Evolutionary conservation across 2,329 filamentous ascomycete genomes (phyloP), one percentile per base, ranked within the genome.

Genomic region (Colletotrichum cuscutae): DNA sequence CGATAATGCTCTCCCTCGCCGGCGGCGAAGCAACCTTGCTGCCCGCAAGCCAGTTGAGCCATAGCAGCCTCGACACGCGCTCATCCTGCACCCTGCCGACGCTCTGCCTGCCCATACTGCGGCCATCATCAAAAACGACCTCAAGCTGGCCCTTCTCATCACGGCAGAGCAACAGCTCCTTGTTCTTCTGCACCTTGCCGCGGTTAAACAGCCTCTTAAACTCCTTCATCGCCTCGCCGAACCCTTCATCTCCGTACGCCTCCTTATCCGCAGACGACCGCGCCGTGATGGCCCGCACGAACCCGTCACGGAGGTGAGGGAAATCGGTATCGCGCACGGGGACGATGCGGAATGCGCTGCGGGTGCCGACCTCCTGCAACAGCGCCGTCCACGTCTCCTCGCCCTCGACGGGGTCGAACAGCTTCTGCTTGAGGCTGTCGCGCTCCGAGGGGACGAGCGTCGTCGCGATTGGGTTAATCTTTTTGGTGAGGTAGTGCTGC

Each of bases 321-420:
- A 98, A 98, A 82, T 98, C 95, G 22, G 97, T 99, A 82, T 97
- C 95, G 49, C 95, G 89, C n/a, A 95, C 95, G 0, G 97, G 97
- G 3, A 96, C 91, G 75, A 99, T 93, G 58, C 96, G 90, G 84
- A 97, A 91, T 0, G 92, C 89, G 30, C 92, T 96, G 67, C 95
- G 87, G n/a, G 96, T 90, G 0, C 90, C 88, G 3, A 90, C 87
- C 0, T 91, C 86, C 71, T 86, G 86, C 30, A 98, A 84, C 3
- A 98, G 86, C 15, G 88, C 84, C 56, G 91, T 88, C 95, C 95
- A 98, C 42, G 94, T 89, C 76, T 90, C 86, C 76, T 94, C 92
- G 75, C 94, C 92, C 76, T 89, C 86, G 35, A 86, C 85, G 0
- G 92, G 87, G 79, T 97, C 93, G 24, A 95, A 87, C 1, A 98